Conservation (phyloP, 306 rosid genomes). For the Pueraria montana region DNA sequence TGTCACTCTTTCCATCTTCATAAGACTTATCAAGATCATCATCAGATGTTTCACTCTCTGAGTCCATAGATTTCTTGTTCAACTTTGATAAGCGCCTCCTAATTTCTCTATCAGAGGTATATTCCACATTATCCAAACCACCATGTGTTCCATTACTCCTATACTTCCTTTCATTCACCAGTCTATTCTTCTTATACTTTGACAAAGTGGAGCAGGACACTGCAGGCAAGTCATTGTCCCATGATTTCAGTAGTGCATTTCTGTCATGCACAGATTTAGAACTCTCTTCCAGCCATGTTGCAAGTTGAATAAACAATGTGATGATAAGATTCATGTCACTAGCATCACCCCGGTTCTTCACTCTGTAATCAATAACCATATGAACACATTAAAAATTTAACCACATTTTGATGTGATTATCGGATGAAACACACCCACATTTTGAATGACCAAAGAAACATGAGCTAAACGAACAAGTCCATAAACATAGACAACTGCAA, state of each 20-base stretch:
- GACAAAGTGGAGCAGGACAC: conserved; percentile 58
- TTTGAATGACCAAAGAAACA: conserved; percentile 18
- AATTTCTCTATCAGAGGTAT: conserved; percentile 89
- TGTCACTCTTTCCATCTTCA: conserved; percentile 78
- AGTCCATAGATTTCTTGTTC: conserved; percentile 79
- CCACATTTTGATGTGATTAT: conserved; percentile 5
- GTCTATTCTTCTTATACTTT: conserved; percentile 81
- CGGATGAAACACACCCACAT: conserved; percentile 35
- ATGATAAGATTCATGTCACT: conserved; percentile 76
- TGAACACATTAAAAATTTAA: background rate
- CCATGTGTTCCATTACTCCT: conserved; percentile 78
- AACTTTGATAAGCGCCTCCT: conserved; percentile 81
- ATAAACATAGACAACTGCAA: conserved; percentile 33
- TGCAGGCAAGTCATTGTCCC: conserved; percentile 66
- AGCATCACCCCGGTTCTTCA: conserved; percentile 82
- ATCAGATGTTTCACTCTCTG: conserved; percentile 94
- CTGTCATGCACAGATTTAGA: conserved; percentile 70
- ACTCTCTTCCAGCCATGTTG: conserved; percentile 71
- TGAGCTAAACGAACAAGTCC: conserved; percentile 32
- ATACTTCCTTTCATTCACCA: conserved; percentile 75
- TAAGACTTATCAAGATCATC: conserved; percentile 84
- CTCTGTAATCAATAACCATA: conserved; percentile 62
- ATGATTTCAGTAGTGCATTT: conserved; percentile 66
- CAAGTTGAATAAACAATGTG: conserved; percentile 83
- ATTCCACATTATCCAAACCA: conserved; percentile 74